Percentiles rank a stretch among this genome's conserved stretches.
phyloP scores from a whole-genome alignment of 768 basidiomycete genomes.

The Gymnopilus junonius region DNA sequence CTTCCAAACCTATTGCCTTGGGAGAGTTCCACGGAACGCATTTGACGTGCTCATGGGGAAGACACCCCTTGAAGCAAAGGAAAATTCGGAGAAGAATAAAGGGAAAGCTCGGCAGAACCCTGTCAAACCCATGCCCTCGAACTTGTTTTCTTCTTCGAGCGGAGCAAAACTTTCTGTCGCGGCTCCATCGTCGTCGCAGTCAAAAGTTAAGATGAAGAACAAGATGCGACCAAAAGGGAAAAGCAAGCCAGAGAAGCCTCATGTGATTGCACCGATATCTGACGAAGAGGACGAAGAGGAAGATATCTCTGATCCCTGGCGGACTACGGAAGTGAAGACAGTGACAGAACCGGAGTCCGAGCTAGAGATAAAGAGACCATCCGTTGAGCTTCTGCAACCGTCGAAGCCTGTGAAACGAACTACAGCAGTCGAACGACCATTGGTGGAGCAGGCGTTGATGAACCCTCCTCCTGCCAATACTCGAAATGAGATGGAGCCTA shows the following conservation, averaged over 20 bases:
- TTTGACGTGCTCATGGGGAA: conserved; percentile 38
- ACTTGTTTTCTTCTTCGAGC: not conserved
- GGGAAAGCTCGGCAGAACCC: conserved; percentile 21
- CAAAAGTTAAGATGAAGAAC: conserved; percentile 37
- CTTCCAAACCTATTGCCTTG: not conserved
- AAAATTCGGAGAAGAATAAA: conserved; percentile 25
- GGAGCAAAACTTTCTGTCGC: not conserved
- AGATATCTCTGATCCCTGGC: conserved; percentile 8
- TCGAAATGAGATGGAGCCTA: not conserved
- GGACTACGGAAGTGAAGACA: not conserved
- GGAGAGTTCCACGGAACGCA: conserved; percentile 28
- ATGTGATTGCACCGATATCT: conserved; percentile 26
- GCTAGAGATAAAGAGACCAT: not conserved
- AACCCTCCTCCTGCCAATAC: too few species aligned
- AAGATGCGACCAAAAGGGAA: conserved; percentile 38
- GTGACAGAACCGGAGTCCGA: not conserved
- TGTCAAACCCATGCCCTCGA: not conserved
- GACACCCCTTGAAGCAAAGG: conserved; percentile 16
- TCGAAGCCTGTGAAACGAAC: not conserved
- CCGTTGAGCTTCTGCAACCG: not conserved
- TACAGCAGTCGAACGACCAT: not conserved
- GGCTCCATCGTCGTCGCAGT: conserved; percentile 8
- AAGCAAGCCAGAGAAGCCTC: conserved; percentile 33
- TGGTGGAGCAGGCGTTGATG: not conserved
- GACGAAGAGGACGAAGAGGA: conserved; percentile 36